Conservation (phyloP, 2,329 filamentous ascomycete species). For the Leptographium flavum region DNA sequence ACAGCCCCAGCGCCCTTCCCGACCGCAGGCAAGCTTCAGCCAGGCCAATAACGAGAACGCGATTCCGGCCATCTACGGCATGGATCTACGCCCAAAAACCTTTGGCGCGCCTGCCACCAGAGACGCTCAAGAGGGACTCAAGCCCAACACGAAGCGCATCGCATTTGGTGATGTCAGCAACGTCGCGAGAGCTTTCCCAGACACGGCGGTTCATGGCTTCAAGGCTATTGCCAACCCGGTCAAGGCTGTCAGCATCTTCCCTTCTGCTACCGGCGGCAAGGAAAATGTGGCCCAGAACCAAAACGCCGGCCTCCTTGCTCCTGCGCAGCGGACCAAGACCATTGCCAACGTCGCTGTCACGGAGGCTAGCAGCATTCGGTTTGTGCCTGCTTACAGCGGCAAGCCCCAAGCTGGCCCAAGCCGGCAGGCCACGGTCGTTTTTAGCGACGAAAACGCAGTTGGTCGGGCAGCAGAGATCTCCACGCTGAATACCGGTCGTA, state of each 20-base stretch:
- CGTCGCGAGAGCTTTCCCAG: conserved; percentile 26
- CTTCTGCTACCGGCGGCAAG: conserved; percentile 11
- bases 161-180: conserved; percentile 79
- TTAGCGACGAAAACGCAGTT: neutral
- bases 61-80: conserved; percentile 38
- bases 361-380: neutral
- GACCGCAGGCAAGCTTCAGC: conserved; percentile 24
- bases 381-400: neutral
- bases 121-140: conserved; percentile 35
- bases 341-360: neutral
- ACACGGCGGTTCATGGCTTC: conserved; percentile 19
- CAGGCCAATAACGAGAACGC: conserved; percentile 60
- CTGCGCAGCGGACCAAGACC: conserved; percentile 7
- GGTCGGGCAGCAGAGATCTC: neutral
- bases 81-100: conserved; percentile 67
- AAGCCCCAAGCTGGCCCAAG: neutral
- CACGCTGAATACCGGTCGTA: neutral
- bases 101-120: conserved; percentile 43
- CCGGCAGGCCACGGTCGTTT: conserved; percentile 2
- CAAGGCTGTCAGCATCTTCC: conserved; percentile 9
- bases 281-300: conserved; percentile 21
- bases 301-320: conserved; percentile 5
- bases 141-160: conserved; percentile 56
- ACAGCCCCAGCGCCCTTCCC: conserved; percentile 55
- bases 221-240: conserved; percentile 11